Evolutionary conservation across 495 filamentous ascomycete genomes (phyloP), one percentile per base, ranked within the genome.

Genomic region (Thozetella sp.): DNA sequence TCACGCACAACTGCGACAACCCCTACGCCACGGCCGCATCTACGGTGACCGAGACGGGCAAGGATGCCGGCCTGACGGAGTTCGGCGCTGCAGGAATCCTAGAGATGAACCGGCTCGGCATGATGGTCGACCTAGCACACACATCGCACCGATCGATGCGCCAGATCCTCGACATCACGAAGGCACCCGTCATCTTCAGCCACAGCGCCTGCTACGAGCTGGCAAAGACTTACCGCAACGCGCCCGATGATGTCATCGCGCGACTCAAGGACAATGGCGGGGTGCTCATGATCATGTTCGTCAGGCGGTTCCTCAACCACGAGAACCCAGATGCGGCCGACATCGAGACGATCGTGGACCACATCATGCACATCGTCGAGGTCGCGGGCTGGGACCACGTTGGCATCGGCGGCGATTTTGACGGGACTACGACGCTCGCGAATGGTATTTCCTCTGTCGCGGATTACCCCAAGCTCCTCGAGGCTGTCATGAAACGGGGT

Each of bases 371-470:
- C 57, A 77, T 88, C 24, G 86, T 77, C 0, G 56, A 78, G 3
- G 65, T 76, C 2, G 80, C 83, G n/a, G 87, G 87, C 1, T 88
- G 80, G 61, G 77, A 84, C 45, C 75, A 87, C 69, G 81, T 90
- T 46, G 87, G 87, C 0, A 55, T 90, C 15, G 87, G 86, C 0
- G 84, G 83, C 55, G 87, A 90, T 64, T 90, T 85, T 67, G 85
- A 88, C 63, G 87, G 86, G 1, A 88, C 86, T 54, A 58, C 63
- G 9, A 68, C 57, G 3, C 72, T 75, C 0, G 79, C 83, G 0
- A 64, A 60, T 15, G 86, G 86, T 2, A 59, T 88, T 2, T 86
- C 88, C 48, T 86, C 89, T 72, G 88, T 91, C 9, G 82, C 81
- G 25, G 88, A 85, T 64, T 90, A 80, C 65, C 88, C 88, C 1